Evolutionary conservation across 345 rosid species (phyloP).

Genomic region (Raphanus sativus): DNA sequence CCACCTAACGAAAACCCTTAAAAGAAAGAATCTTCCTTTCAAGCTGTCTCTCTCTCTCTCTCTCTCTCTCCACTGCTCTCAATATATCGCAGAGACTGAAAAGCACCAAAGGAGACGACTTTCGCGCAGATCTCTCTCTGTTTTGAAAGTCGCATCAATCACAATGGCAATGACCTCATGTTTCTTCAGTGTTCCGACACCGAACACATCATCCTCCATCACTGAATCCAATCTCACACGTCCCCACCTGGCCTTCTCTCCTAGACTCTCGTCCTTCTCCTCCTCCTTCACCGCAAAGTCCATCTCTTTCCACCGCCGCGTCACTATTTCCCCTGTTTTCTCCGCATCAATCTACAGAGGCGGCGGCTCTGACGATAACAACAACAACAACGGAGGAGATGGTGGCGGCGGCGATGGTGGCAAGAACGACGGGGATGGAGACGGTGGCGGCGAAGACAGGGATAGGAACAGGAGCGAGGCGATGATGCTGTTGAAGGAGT

Average conservation of each 20-base stretch:
- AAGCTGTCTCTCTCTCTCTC: not conserved
- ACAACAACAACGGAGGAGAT: conserved; percentile 31
- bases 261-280: conserved; percentile 23
- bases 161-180: conserved; percentile 59
- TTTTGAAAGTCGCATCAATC: not conserved
- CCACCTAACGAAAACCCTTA: conserved; percentile 32
- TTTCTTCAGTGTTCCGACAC: conserved; percentile 37
- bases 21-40: conserved; percentile 18
- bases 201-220: conserved; percentile 34
- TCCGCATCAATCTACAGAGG: conserved; percentile 39
- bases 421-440: conserved; percentile 20
- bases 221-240: conserved; percentile 32
- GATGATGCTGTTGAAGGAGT: conserved; percentile 59
- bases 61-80: not conserved
- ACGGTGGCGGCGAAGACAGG: conserved; percentile 48
- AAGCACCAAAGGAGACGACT: not conserved
- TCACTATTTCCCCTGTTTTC: conserved; percentile 35
- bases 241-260: conserved; percentile 32
- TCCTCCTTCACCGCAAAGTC: conserved; percentile 32
- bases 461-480: conserved; percentile 69
- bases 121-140: too few species aligned
- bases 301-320: conserved; percentile 27
- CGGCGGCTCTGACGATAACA: conserved; percentile 35
- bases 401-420: conserved; percentile 46
- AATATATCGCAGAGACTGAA: not conserved